Conservation (phyloP, 2,329 filamentous ascomycete genomes). For the Verticillium dahliae region DNA sequence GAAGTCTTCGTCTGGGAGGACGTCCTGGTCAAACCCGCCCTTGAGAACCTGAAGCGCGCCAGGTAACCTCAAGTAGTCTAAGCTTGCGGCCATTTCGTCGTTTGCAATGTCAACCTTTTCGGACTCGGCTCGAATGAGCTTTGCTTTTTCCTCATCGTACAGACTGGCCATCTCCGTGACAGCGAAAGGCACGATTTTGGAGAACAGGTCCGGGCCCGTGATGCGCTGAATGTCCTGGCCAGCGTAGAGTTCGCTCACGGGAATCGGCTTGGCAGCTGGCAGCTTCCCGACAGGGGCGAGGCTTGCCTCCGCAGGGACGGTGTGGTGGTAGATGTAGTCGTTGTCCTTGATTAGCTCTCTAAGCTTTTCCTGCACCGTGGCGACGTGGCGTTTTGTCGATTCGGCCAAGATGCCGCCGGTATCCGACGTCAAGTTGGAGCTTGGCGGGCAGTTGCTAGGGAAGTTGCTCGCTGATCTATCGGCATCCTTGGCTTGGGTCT, state of each 20-base stretch:
- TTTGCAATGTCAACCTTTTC: conserved; percentile 91
- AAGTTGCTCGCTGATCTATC: conserved; percentile 71
- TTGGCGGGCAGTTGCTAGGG: conserved; percentile 70
- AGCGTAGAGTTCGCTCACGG: conserved; percentile 92
- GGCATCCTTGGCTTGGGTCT: conserved; percentile 72
- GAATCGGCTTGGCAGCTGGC: conserved; percentile 92
- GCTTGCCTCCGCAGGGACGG: conserved; percentile 77
- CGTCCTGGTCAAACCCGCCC: conserved; percentile 84
- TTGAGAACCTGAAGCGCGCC: conserved; percentile 86
- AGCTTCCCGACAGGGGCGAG: conserved; percentile 80
- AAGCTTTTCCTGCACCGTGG: conserved; percentile 75
- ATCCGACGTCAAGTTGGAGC: conserved; percentile 77
- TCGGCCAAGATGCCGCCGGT: conserved; percentile 69
- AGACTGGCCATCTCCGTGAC: conserved; percentile 95
- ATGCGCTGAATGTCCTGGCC: conserved; percentile 96
- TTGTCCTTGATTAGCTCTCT: conserved; percentile 80
- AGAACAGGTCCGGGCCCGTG: conserved; percentile 93
- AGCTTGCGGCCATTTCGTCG: conserved; percentile 88
- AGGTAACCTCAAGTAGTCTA: conserved; percentile 89
- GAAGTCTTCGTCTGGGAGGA: conserved; percentile 85
- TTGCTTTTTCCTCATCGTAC: conserved; percentile 98
- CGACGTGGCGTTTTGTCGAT: conserved; percentile 74
- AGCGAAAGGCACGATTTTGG: conserved; percentile 91
- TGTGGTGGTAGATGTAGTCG: conserved; percentile 96
- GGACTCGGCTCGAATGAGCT: conserved; percentile 85